These are phyloP conservation scores for Zygosaccharomyces gambellarensis DNA, from an alignment of 805 yeast species.

Conservation along the genomic window DNA sequence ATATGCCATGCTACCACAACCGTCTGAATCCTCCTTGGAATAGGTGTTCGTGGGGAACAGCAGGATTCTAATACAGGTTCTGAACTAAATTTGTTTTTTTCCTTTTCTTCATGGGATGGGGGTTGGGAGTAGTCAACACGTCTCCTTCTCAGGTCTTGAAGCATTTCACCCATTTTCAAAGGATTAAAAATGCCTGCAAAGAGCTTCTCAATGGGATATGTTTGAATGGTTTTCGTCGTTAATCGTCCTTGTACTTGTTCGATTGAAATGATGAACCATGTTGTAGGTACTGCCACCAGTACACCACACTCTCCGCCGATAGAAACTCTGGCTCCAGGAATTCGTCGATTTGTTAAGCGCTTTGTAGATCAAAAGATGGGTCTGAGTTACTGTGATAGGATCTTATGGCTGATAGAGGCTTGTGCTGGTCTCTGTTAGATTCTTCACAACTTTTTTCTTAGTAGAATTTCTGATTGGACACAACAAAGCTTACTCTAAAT, in stretches of 20 bases:
- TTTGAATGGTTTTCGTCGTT: neutral
- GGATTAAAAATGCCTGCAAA: neutral
- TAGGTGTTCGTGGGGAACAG: slow-evolving; percentile 53
- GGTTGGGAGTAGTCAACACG: neutral
- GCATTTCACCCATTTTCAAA: neutral
- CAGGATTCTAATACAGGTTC: slow-evolving; percentile 22
- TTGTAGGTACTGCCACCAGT: neutral
- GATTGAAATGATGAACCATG: neutral
- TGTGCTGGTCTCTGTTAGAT: too few relatives aligned
- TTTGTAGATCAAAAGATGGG: too few relatives aligned
- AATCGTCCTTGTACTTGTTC: neutral
- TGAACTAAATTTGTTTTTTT: neutral
- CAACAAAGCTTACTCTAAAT: too few relatives aligned
- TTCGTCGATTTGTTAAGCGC: too few relatives aligned
- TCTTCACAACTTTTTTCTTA: neutral
- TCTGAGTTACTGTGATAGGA: too few relatives aligned
- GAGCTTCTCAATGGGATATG: neutral
- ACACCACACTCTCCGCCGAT: neutral
- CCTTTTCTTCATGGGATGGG: neutral
- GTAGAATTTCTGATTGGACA: neutral
- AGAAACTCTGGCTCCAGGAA: neutral
- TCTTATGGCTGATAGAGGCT: too few relatives aligned
- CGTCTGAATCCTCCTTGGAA: slow-evolving; percentile 58
- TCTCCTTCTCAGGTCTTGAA: slow-evolving; percentile 1
- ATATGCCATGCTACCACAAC: slow-evolving; percentile 69